Evolutionary conservation across 345 rosid genomes (phyloP), one percentile per base, ranked within the genome.

Genomic region (Abelmoschus esculentus): DNA sequence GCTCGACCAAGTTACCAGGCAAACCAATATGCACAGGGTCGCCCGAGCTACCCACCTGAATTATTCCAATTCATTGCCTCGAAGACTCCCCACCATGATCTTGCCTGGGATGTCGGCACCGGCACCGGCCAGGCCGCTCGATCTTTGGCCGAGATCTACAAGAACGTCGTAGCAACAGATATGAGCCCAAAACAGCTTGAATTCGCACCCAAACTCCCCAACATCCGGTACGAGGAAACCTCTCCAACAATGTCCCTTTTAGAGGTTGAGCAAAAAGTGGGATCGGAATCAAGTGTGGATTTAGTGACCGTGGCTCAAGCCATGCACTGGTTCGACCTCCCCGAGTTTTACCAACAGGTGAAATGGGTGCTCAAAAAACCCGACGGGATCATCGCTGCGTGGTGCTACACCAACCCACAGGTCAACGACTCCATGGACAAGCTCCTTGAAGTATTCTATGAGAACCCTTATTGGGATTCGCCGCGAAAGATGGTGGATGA

Each of bases 91-190:
- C 5, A 6, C n/a, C 87, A 80, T 68, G 84, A 84, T 74, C 93
- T 90, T 54, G 98, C 71, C 3, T 93, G 97, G 98, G 98, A 93
- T 70, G 96, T 74, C 3, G 97, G 97, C 76, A 75, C 98, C 8
- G 97, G 98, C n/a, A 89, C 81, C 36, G 98, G 97, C 66, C 97
- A 93, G 40, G 97, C 98, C 5, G 87, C 93, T 66, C 73, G 14
- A 69, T 80, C 92, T 19, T 76, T 93, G 0, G 86, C 95, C 0
- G 80, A 75, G 74, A 81, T 93, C 6, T 93, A 81, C 84, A 72
- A 81, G 84, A 85, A 81, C 5, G 95, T 93, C 0, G 59, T 88
- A 19, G 98, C 83, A 47, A 89, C 97, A 0, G 97, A 93, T 72
- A 89, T 97, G 3, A 93, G 98, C 85, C 79, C 79, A 1, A 88